A percentile compares a stretch with the other conserved stretches of the same genome.
Conservation (phyloP, 2,329 filamentous ascomycete species). For the Cladophialophora chaetospira region DNA sequence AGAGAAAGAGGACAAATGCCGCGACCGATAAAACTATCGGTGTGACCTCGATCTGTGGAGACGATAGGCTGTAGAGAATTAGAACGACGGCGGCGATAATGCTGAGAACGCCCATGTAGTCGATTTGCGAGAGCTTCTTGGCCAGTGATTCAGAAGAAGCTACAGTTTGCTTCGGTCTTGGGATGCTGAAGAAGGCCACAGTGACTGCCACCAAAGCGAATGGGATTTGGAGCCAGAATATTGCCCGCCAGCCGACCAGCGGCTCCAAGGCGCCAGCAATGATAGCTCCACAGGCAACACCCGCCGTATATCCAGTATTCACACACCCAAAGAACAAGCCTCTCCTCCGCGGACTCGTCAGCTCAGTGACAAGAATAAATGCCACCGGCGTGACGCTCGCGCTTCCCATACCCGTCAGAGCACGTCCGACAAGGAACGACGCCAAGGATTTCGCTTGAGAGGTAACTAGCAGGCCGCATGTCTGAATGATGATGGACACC, state of each 20-base stretch:
- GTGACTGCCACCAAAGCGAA: conserved; percentile 62
- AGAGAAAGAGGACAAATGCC: conserved; percentile 59
- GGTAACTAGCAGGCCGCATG: conserved; percentile 65
- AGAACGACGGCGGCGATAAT: conserved; percentile 68
- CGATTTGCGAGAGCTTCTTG: conserved; percentile 65
- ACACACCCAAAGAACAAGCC: conserved; percentile 74
- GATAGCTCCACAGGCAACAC: conserved; percentile 71
- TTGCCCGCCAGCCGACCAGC: conserved; percentile 68
- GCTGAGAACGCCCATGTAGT: conserved; percentile 72
- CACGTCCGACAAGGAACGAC: conserved; percentile 69
- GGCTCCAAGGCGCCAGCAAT: conserved; percentile 67
- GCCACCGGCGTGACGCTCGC: conserved; percentile 73
- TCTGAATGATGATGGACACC: conserved; percentile 60
- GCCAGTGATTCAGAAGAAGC: conserved; percentile 43
- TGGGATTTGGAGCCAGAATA: conserved; percentile 74
- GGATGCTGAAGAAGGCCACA: conserved; percentile 67
- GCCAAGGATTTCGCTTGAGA: conserved; percentile 61
- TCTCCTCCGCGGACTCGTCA: conserved; percentile 66
- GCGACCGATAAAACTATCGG: conserved; percentile 63
- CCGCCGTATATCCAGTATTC: conserved; percentile 72
- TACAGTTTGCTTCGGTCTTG: conserved; percentile 42
- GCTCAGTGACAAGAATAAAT: conserved; percentile 74
- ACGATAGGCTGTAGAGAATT: conserved; percentile 70
- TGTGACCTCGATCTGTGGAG: conserved; percentile 60
- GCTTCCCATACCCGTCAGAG: conserved; percentile 67